Evolutionary conservation across 306 rosid genomes (phyloP), one percentile per base, ranked within the genome.

Genomic region (Vigna mungo): DNA sequence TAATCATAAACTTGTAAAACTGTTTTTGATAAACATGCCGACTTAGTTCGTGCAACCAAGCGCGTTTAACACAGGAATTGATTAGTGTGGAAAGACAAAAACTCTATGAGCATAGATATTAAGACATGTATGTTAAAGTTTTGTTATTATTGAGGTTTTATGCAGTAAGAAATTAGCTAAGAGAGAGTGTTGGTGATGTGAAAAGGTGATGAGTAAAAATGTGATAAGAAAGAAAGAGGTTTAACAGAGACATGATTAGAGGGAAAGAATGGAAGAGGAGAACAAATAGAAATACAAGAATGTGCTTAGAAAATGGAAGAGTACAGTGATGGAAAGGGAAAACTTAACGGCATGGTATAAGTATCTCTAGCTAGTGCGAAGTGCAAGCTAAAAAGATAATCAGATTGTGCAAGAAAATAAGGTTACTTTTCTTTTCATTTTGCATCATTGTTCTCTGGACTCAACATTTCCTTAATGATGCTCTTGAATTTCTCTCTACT

Each of bases 331-430:
- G 76, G 88, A 83, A 72, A 80, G 55, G 39, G 87, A 86, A 86
- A 86, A 73, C 83, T 83, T 83, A 86, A 86, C 89, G 82, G 76
- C 89, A 60, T 72, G 17, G 25, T 52, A 60, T 58, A 23, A 68
- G 72, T 58, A 36, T 66, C 47, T 21, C 62, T 78, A 66, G 71
- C 13, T 60, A 76, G 84, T 77, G 78, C 77, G 36, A 53, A 68
- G 54, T 78, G 61, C 43, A 20, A 21, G 25, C 18, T 53, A 76
- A 59, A 32, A 20, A 58, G 75, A 79, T 76, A 72, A 76, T 84
- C 55, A 80, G 54, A 80, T 58, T 68, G 23, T 83, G 68, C 67
- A 55, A 62, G 83, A 77, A 83, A 75, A 32, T 69, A 83, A 67
- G 81, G 69, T 83, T 83, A 76, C 83, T 68, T 72, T 72, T 65